Evolutionary conservation across 257 asterid species (phyloP), one percentile per base, ranked within the genome.

Genomic region (Primulina huaijiensis): DNA sequence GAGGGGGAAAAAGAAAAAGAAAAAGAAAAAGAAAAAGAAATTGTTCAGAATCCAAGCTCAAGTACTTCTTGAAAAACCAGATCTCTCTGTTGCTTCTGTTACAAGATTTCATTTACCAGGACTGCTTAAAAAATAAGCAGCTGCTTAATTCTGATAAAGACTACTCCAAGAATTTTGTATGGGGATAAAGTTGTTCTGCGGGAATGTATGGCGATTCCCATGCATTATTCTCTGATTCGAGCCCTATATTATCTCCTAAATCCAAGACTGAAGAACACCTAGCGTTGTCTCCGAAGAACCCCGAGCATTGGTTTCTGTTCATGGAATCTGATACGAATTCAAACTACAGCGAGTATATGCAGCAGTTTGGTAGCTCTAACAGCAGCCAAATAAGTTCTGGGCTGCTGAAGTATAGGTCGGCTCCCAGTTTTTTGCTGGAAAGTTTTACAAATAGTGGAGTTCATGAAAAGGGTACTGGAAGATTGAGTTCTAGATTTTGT

Each of bases 121-220:
- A 68, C 84, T 69, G 88, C 91, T 85, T 88, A 71, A 82, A 74
- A 78, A 82, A 69, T 78, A 85, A 87, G 91, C 85, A 65, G 81
- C 59, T 72, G 12, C 3, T 40, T 56, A 73, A 52, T 56, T 56
- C 40, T 34, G 80, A 82, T 64, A 79, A 38, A 70, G 78, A 80
- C 81, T 72, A 80, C 81, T 72, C 73, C 59, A 16, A 56, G 68
- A 78, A 75, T 73, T 72, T 59, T 60, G 31, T 27, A 4, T 53
- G 31, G 62, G 65, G 69, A 77, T 71, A 80, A 71, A 74, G 65
- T 71, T 50, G 5, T 7, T 4, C 8, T 2, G 6, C 62, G 75
- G 76, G 88, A 80, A 86, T 90, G 87, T 82, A 87, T 86, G 90
- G 89, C 70, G 86, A 86, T 86, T 82, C 95, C 78, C 88, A 75